Base-by-base conservation (phyloP, 2,329 filamentous ascomycete species). In the Aspergillus fumigatiaffinis region DNA sequence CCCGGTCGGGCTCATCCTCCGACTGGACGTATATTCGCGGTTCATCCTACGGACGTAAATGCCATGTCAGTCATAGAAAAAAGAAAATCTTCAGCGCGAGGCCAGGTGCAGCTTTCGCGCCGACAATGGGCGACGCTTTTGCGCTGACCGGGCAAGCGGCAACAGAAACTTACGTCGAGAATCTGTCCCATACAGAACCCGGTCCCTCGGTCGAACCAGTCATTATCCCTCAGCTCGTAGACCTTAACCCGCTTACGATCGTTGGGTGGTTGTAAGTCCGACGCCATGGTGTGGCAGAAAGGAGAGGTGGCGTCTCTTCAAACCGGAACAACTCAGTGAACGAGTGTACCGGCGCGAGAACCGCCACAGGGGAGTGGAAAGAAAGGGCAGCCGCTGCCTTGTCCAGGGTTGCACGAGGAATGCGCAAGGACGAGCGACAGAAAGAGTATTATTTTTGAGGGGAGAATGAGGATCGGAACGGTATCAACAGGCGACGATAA, bases 161-260 rank as follows among this genome's bases (percentile, higher is more conserved):
- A 56, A 61, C 60, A 51, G 60, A 44, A 54, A 67, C 89, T 74
- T 84, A 94, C 90, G 74, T 87, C 83, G 62, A 87, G 78, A 63
- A 89, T 84, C 63, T 87, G 83, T 50, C 92, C 92, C 59, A 86
- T 90, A 75, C 94, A 97, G 76, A 97, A 97, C 61, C 94, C 94
- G 50, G 94, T 99, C 63, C 94, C 94, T 70, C 93, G 85, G 78
- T 99, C 94, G 74, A 93, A 97, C 94, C 94, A 99, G 85, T 97
- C 94, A 83, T 96, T 96, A 79, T 96, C 92, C 76, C 91, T 91
- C 70, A 99, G 84, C 81, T 97, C 94, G 77, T 99, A 99, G 73
- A 99, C 94, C 82, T 99, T 99, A 77, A 97, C 94, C 82, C 94
- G 73, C 70, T 79, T 80, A 69, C 77, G 78, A 73, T 79, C 78